Conservation (phyloP, 177 flowering plant genomes). For the Tripterygium wilfordii region DNA sequence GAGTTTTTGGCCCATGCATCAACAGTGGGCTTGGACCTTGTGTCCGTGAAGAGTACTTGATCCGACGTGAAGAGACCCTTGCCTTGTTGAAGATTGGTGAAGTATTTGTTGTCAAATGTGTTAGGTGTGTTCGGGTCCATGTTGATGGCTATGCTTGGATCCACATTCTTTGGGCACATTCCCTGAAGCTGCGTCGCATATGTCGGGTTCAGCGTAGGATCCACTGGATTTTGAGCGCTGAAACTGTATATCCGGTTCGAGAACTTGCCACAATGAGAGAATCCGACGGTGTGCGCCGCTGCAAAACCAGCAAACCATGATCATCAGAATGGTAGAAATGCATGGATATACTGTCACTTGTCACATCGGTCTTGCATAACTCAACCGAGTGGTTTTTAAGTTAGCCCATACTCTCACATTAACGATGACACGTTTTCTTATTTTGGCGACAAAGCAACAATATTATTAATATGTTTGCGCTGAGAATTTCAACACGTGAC, state of each 20-base stretch:
- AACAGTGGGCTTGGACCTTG: constrained; percentile 54
- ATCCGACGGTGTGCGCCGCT: constrained; percentile 76
- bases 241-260: constrained; percentile 63
- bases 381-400: too few species aligned
- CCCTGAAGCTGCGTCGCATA: constrained; percentile 46
- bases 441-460: too few species aligned
- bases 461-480: too few species aligned
- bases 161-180: constrained; percentile 70
- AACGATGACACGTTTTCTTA: too few species aligned
- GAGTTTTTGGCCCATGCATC: constrained; percentile 44
- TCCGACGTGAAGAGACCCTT: constrained; percentile 86
- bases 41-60: constrained; percentile 59
- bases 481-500: too few species aligned
- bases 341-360: too few species aligned
- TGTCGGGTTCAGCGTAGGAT: constrained; percentile 51
- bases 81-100: constrained; percentile 59
- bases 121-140: constrained; percentile 76
- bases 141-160: constrained; percentile 71
- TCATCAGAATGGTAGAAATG: too few species aligned
- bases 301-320: too few species aligned
- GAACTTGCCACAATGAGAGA: constrained; percentile 68
- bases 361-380: too few species aligned
- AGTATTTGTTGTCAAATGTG: constrained; percentile 70
- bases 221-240: constrained; percentile 32
- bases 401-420: too few species aligned